A percentile compares a stretch with the other conserved stretches of the same genome.
Evolutionary conservation across 169 alveolate species (phyloP).

Genomic region (Cyclospora cayetanensis): DNA sequence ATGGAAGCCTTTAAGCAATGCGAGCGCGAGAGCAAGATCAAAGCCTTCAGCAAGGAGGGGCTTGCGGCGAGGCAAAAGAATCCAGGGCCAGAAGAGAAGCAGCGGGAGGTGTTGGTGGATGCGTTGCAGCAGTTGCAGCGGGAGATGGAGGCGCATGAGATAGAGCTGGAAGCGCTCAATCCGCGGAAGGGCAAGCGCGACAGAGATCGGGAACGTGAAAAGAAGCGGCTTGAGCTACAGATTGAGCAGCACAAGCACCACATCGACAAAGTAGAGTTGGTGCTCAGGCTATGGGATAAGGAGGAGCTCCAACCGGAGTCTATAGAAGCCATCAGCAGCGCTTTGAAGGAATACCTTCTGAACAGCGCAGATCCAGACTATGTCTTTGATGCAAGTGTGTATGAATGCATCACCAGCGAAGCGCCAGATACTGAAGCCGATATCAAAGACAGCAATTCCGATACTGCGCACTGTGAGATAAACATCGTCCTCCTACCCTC

Average conservation of each 20-base stretch:
- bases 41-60: constrained; percentile 70
- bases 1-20: constrained; percentile 68
- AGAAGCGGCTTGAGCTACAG: neutral
- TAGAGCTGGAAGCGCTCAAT: constrained; percentile 36
- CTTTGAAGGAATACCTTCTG: neutral
- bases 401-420: neutral
- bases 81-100: constrained; percentile 60
- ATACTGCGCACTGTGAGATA: neutral
- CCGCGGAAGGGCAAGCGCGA: neutral
- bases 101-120: constrained; percentile 50
- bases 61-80: constrained; percentile 61
- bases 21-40: constrained; percentile 61
- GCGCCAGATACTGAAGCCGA: neutral
- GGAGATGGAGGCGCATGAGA: constrained; percentile 37
- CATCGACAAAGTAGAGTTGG: neutral
- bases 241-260: neutral
- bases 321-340: neutral
- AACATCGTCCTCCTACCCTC: neutral
- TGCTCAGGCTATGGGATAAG: neutral
- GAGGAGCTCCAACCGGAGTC: neutral
- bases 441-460: neutral
- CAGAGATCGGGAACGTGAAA: neutral
- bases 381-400: neutral
- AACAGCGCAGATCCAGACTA: neutral
- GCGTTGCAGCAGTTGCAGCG: neutral